Evolutionary conservation across 257 asterid genomes (phyloP).

Genomic region (Perilla frutescens): DNA sequence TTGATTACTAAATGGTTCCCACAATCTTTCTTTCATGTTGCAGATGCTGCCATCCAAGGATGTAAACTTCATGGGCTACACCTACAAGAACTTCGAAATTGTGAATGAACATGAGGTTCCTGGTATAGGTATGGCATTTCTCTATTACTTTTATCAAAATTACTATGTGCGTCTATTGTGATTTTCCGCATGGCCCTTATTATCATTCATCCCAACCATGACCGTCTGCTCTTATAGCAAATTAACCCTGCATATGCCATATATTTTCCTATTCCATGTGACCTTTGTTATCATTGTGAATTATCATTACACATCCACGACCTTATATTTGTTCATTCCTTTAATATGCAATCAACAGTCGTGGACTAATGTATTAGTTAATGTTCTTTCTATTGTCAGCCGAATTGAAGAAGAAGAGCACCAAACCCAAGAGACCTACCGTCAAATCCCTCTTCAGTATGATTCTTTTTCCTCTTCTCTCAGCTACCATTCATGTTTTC

Average conservation of each 20-base stretch:
- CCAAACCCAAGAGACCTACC: slow-evolving; percentile 84
- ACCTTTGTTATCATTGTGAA: background rate
- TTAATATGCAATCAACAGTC: background rate
- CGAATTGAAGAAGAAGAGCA: slow-evolving; percentile 88
- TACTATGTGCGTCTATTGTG: slow-evolving; percentile 7
- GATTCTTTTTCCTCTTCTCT: slow-evolving; percentile 34
- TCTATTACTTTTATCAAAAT: slow-evolving; percentile 21
- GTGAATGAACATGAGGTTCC: slow-evolving; percentile 91
- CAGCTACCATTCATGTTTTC: background rate
- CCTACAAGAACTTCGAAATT: slow-evolving; percentile 93
- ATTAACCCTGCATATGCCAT: no score
- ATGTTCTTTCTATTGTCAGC: slow-evolving; percentile 50
- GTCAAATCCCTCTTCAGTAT: slow-evolving; percentile 93
- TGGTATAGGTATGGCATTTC: slow-evolving; percentile 63
- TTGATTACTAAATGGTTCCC: slow-evolving; percentile 8
- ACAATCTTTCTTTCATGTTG: slow-evolving; percentile 2
- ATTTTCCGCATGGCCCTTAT: background rate
- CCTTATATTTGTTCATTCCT: background rate
- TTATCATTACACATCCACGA: background rate
- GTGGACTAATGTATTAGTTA: background rate
- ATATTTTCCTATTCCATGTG: no score
- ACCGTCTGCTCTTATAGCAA: no score
- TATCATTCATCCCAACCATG: background rate
- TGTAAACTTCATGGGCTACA: slow-evolving; percentile 95
- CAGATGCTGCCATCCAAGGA: slow-evolving; percentile 99